Evolutionary conservation across 345 rosid species (phyloP).

Genomic region (Eucalyptus victrix): DNA sequence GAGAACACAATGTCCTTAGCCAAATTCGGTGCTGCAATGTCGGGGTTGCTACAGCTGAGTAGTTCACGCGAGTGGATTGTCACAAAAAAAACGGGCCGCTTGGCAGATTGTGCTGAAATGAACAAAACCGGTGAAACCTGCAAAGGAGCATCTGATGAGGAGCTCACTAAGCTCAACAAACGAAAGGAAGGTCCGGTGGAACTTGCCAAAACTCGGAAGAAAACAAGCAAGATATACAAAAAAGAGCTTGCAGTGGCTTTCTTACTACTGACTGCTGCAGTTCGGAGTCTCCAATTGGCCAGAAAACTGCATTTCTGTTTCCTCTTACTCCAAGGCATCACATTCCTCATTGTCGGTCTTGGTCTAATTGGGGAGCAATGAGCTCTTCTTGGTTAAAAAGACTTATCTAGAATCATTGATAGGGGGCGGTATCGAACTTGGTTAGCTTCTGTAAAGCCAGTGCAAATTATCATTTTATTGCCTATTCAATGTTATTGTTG

Average conservation of each 20-base stretch:
- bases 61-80: conserved; percentile 1
- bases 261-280: background rate
- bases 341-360: conserved; percentile 2
- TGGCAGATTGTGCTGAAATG: background rate
- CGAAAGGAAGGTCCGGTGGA: background rate
- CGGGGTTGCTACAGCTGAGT: background rate
- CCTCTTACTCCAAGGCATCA: background rate
- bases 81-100: background rate
- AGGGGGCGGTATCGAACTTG: background rate
- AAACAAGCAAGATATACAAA: background rate
- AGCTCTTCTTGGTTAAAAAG: background rate
- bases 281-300: background rate
- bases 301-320: background rate
- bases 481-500: background rate
- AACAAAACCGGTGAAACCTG: background rate
- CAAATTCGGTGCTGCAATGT: background rate
- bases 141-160: background rate
- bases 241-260: background rate
- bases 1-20: conserved; percentile 6
- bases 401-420: background rate
- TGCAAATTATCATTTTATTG: background rate
- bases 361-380: background rate
- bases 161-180: background rate
- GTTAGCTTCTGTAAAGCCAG: background rate
- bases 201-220: background rate